These are phyloP conservation scores for Kluyveromyces siamensis DNA, from an alignment of 805 yeast genomes.

Conservation along the genomic window DNA sequence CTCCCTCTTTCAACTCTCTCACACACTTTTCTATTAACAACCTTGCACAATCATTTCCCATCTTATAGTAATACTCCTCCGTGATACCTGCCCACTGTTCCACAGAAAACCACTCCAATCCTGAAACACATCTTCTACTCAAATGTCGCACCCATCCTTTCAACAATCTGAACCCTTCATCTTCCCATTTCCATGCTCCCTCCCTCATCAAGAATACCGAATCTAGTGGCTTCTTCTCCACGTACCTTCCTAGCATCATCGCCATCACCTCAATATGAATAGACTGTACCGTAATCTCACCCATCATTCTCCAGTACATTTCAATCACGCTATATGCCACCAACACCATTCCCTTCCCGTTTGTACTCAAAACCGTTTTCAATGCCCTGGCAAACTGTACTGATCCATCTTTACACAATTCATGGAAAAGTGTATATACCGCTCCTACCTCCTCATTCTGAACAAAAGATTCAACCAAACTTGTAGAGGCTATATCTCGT, in stretches of 20 bases:
- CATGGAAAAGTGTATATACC: background rate
- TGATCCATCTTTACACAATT: background rate
- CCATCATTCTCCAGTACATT: background rate
- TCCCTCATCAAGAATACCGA: background rate
- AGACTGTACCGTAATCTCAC: background rate
- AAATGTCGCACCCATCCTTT: background rate
- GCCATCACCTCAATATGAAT: constrained; percentile 1
- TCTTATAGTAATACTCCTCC: background rate
- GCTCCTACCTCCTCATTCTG: background rate
- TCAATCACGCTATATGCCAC: background rate
- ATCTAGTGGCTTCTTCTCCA: background rate
- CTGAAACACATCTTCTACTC: background rate
- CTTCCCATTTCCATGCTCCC: background rate
- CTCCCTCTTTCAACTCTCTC: background rate
- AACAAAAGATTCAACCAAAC: background rate
- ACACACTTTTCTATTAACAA: background rate
- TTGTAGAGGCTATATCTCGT: background rate
- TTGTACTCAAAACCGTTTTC: background rate
- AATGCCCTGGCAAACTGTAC: constrained; percentile 1
- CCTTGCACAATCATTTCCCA: background rate
- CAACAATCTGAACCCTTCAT: background rate
- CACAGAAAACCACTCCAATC: background rate
- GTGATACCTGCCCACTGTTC: background rate
- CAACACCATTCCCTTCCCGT: background rate
- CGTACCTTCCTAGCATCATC: background rate